Base-by-base conservation (phyloP, 805 yeast species). In the Ogataea naganishii region DNA sequence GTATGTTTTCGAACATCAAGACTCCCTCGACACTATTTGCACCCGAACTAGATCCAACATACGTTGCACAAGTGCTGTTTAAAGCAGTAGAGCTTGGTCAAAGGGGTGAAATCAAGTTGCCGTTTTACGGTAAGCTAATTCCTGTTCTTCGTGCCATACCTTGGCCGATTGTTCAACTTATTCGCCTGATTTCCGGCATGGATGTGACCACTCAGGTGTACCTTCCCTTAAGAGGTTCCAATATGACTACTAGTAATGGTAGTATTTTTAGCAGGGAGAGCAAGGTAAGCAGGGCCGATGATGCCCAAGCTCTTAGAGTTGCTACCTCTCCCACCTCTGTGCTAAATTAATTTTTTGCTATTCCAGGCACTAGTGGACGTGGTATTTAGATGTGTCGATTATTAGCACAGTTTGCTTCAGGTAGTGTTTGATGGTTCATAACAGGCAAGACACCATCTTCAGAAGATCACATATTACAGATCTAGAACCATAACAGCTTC, bases 21-120 rank as follows among this genome's bases (percentile, higher is more conserved):
- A 80, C 95, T 0, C 96, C 96, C 0, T 75, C 82, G 8, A 58
- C 65, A 3, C 40, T 79, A 4, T 50, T 88, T 6, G 97, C 97
- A 0, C 97, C 96, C 0, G 82, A 80, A 36, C 60, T 88, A 21
- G 78, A 79, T 12, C 86, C 92, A 0, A 46, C 44, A 7, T 64
- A 64, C 36, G 78, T 86, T 11, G 94, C 96, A 0, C 44, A 45
- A 3, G 58, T 60, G 22, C 66, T 88, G 3, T 58, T 77, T 12
- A 46, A 52, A 4, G 72, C 83, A 0, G 56, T 84, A 19, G 68
- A 65, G 28, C 46, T 64, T 28, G 92, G 92, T 5, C 58, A 66
- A 34, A 51, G 78, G 23, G 85, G 88, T 3, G 82, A 77, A 32
- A 66, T 88, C 26, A 77, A 69, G 38, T 41, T 75, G 18, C 96